Base-by-base conservation (phyloP, 2,329 filamentous ascomycete species). In the Sarocladium strictum region DNA sequence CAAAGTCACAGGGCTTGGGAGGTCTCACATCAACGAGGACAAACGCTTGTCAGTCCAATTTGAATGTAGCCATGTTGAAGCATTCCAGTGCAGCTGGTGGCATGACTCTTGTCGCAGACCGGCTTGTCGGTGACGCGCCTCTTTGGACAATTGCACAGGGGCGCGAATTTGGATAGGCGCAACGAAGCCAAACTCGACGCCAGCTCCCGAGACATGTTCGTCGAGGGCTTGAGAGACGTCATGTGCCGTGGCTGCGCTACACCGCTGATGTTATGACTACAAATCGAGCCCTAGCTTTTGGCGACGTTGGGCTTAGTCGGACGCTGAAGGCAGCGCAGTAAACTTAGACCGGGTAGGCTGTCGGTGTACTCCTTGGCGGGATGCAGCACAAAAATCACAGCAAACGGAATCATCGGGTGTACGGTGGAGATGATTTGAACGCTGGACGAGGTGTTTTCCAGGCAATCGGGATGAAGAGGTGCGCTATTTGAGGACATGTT, bases 41-140 rank as follows among this genome's bases (percentile, higher is more conserved):
- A 47, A 47, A 27, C 24, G 21, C 43, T 47, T 47, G 43, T 47
- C 21, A 17, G 21, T 47, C 24, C 43, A 47, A 27, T 11, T 12
- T 47, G 23, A 47, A 29, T 12, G 24, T 12, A 11, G 29, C 12
- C 43, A 27, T 12, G 29, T 29, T 23, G 29, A 3, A 4, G 21
- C 43, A 47, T 47, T 47, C 43, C 43, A 47, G 21, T 23, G 43
- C 21, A 27, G 24, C 43, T 23, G 24, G 43, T 47, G 43, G 43
- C 24, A 23, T 47, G 43, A 10, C 23, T 26, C 6, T 47, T 17
- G 43, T 47, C 24, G 43, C 23, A 27, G 43, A 47, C 43, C 43
- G n/a, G 24, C 7, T 47, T 29, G 12, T 24, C 7, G 43, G 43
- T 23, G 23, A 29, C 40, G 40, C 24, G 40, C 4, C 21, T 32